These are phyloP conservation scores for Anthoceros angustus DNA, from an alignment of 225 moss, liverwort and hornwort genomes.

Conservation along the genomic window DNA sequence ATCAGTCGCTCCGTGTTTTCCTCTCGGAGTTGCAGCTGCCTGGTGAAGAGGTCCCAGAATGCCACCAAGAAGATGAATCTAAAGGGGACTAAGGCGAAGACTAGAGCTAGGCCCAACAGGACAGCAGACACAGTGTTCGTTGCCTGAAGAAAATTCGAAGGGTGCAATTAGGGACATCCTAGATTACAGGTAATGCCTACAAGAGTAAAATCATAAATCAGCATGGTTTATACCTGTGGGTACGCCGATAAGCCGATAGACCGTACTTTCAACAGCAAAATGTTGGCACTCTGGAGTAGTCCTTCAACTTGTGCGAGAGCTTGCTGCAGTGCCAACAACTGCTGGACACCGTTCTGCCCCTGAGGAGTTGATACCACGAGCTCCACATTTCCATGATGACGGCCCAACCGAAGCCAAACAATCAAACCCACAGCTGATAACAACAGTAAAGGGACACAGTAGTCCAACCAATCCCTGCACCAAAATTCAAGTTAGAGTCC, in stretches of 20 bases:
- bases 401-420: constrained; percentile 36
- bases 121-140: constrained; percentile 45
- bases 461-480: constrained; percentile 69
- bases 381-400: constrained; percentile 36
- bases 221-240: constrained; percentile 37
- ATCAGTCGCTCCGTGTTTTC: constrained; percentile 42
- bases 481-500: neutral
- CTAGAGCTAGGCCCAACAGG: constrained; percentile 32
- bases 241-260: constrained; percentile 56
- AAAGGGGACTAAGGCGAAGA: constrained; percentile 44
- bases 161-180: neutral
- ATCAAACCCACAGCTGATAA: constrained; percentile 47
- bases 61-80: constrained; percentile 40
- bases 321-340: constrained; percentile 71
- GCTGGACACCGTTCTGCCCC: constrained; percentile 72
- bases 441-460: constrained; percentile 40
- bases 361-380: constrained; percentile 56
- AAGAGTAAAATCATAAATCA: neutral
- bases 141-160: constrained; percentile 24
- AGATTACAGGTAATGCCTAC: constrained; percentile 2
- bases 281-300: constrained; percentile 64
- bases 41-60: constrained; percentile 67
- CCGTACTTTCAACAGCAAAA: constrained; percentile 65
- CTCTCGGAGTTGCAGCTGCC: constrained; percentile 40
- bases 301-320: constrained; percentile 62